A percentile compares a stretch with the other conserved stretches of the same genome.
Evolutionary conservation across 768 basidiomycete genomes (phyloP).

Genomic region (Chalciporus chontae): DNA sequence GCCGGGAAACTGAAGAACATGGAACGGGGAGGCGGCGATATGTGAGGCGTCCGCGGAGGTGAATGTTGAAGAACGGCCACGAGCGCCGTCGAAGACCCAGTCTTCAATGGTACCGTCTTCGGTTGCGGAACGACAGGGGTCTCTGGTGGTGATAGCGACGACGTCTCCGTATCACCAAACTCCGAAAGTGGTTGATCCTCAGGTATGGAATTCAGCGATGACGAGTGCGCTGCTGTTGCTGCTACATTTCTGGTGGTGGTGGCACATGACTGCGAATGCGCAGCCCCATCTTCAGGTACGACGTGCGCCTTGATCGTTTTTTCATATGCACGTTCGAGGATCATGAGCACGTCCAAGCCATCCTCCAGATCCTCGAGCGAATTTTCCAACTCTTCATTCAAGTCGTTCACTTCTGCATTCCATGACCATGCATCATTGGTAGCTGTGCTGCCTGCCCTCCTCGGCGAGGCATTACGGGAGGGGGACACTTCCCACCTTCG

Average conservation of each 20-base stretch:
- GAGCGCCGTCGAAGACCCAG: conserved; percentile 67
- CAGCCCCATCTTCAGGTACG: conserved; percentile 23
- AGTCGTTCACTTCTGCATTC: conserved; percentile 37
- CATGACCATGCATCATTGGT: conserved; percentile 29
- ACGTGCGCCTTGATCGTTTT: conserved; percentile 62
- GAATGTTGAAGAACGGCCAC: conserved; percentile 58
- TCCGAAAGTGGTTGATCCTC: conserved; percentile 13
- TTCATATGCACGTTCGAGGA: conserved; percentile 69
- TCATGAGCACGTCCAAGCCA: conserved; percentile 65
- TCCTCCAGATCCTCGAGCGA: conserved; percentile 62
- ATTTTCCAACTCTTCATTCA: conserved; percentile 40
- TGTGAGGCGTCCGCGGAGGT: conserved; percentile 13
- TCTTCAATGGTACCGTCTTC: conserved; percentile 40
- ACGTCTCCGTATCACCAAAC: conserved; percentile 1
- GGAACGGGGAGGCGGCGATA: conserved; percentile 17
- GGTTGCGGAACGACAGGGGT: conserved; percentile 14
- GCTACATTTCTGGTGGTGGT: not conserved
- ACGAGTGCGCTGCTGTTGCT: conserved; percentile 1
- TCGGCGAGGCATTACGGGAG: conserved; percentile 43
- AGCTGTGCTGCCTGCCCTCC: conserved; percentile 31
- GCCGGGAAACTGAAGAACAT: conserved; percentile 15
- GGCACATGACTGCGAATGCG: not conserved
- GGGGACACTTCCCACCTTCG: conserved; percentile 31
- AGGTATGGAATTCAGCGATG: conserved; percentile 21
- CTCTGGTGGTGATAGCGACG: conserved; percentile 12